Evolutionary conservation across 306 rosid species (phyloP).

Genomic region (Morella rubra): DNA sequence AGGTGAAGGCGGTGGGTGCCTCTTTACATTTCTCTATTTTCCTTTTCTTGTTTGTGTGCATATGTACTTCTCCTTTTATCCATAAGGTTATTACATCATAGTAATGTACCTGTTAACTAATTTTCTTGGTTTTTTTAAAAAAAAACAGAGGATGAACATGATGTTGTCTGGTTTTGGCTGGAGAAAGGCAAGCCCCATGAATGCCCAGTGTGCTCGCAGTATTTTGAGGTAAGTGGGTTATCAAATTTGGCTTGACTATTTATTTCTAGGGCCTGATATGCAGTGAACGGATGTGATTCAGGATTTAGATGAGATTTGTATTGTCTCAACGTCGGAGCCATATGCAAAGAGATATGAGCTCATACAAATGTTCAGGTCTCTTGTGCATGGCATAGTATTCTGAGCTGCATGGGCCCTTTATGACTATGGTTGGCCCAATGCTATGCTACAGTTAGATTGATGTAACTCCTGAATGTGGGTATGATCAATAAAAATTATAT

Average conservation of each 20-base stretch:
- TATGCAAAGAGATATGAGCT: slow-evolving; percentile 7
- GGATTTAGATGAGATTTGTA: neutral
- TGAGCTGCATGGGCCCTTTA: slow-evolving; percentile 6
- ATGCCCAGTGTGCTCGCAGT: slow-evolving; percentile 92
- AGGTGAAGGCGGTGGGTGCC: slow-evolving; percentile 83
- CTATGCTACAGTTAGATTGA: neutral
- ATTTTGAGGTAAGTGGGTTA: slow-evolving; percentile 69
- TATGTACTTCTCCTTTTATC: slow-evolving; percentile 11
- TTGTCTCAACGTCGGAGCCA: slow-evolving; percentile 8
- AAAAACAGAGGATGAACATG: slow-evolving; percentile 89
- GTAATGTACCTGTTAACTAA: slow-evolving; percentile 14
- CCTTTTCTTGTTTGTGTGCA: neutral
- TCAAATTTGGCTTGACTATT: slow-evolving; percentile 8
- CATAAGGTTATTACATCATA: slow-evolving; percentile 12
- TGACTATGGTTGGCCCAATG: slow-evolving; percentile 11
- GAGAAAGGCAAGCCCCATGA: slow-evolving; percentile 81
- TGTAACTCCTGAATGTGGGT: neutral
- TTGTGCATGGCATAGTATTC: slow-evolving; percentile 1
- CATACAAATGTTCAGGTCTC: neutral
- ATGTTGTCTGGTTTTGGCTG: slow-evolving; percentile 99
- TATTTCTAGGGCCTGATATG: neutral
- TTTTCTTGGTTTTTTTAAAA: slow-evolving; percentile 12
- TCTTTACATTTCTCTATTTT: slow-evolving; percentile 16
- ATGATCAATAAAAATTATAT: neutral
- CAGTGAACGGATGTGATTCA: neutral